Conservation (phyloP, 257 asterid species). For the Nicotiana benthamiana region DNA sequence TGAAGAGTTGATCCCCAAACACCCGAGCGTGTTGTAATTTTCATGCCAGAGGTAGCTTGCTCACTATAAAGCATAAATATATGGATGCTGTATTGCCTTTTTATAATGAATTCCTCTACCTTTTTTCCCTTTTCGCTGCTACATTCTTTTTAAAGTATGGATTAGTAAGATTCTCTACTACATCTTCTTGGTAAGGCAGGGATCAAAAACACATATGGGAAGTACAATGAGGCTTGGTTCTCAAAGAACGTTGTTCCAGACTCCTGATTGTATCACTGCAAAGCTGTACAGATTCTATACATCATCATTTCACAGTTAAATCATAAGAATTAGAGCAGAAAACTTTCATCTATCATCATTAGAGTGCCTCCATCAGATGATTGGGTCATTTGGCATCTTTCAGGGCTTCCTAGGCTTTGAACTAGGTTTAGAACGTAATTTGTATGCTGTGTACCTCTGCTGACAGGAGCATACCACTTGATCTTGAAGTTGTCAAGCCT, state of each 20-base stretch:
- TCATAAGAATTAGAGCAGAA: neutral
- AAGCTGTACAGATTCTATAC: constrained; percentile 50
- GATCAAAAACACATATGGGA: constrained; percentile 94
- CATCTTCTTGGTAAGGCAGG: constrained; percentile 25
- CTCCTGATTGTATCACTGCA: constrained; percentile 77
- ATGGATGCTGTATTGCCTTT: no score
- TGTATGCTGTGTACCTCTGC: no score
- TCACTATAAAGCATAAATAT: neutral
- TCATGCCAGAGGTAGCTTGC: constrained; percentile 91
- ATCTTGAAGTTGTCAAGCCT: no score
- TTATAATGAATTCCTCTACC: no score
- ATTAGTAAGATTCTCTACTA: no score
- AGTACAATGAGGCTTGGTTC: constrained; percentile 98
- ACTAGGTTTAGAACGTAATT: no score
- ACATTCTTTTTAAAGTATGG: no score
- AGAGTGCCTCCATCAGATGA: neutral
- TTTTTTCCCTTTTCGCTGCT: no score
- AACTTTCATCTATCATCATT: neutral
- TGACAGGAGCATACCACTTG: no score
- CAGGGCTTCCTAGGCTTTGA: neutral
- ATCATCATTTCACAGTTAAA: neutral
- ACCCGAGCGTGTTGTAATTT: constrained; percentile 69
- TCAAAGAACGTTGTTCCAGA: constrained; percentile 74
- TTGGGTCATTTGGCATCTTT: neutral
- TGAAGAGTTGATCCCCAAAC: constrained; percentile 66